A percentile compares a stretch with the other conserved stretches of the same genome.
Evolutionary conservation across 176 grass and related monocot genomes (phyloP).

Genomic region (Dactylis glomerata): DNA sequence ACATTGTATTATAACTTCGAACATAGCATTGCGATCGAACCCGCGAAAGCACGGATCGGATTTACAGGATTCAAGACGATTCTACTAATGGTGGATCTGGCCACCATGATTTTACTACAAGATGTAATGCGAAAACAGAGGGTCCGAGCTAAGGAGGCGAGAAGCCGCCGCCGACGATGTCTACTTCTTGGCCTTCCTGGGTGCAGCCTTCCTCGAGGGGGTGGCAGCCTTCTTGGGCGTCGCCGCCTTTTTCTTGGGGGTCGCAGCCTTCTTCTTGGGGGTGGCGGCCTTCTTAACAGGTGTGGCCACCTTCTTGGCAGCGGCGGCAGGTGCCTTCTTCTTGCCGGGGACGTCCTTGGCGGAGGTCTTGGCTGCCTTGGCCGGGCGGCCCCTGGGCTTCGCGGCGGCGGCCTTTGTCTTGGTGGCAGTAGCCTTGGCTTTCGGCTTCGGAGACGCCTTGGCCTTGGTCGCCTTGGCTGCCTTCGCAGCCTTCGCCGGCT

Average conservation of each 20-base stretch:
- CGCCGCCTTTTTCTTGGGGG: neutral
- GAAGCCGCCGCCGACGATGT: neutral
- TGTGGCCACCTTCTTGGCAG: neutral
- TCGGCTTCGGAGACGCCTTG: conserved; percentile 35
- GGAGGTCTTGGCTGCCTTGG: conserved; percentile 39
- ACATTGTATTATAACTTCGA: neutral
- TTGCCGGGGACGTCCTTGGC: conserved; percentile 17
- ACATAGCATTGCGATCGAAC: neutral
- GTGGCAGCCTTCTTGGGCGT: conserved; percentile 1
- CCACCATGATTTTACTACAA: neutral
- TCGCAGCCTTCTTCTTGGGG: neutral
- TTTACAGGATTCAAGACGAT: neutral
- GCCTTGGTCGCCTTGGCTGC: conserved; percentile 21
- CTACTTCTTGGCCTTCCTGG: conserved; percentile 68
- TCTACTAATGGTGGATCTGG: neutral
- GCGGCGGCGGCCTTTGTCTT: conserved; percentile 4
- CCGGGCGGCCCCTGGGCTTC: conserved; percentile 4
- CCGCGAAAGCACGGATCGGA: neutral
- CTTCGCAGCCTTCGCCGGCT: conserved; percentile 11
- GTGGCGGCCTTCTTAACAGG: neutral
- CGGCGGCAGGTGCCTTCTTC: conserved; percentile 24
- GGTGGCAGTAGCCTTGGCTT: conserved; percentile 20
- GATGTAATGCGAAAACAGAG: neutral
- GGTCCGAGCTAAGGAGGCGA: neutral
- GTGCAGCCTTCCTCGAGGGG: conserved; percentile 32